Conservation (phyloP, 768 basidiomycete genomes). For the Suillus fuscotomentosus region DNA sequence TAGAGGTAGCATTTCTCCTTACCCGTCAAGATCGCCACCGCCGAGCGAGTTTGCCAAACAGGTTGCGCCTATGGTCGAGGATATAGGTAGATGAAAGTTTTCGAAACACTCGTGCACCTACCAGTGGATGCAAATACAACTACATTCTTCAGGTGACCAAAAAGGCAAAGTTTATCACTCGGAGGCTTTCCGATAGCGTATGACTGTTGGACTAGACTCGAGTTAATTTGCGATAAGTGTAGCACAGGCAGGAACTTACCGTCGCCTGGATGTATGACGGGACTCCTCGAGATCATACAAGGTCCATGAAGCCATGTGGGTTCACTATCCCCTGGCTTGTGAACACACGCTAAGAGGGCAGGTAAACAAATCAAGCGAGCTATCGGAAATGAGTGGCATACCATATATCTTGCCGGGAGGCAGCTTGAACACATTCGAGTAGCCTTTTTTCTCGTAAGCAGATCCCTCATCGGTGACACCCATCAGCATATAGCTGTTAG, state of each 20-base stretch:
- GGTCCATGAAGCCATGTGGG: slow-evolving; percentile 60
- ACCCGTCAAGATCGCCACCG: slow-evolving; percentile 85
- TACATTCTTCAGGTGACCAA: slow-evolving; percentile 62
- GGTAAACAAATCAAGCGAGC: background rate
- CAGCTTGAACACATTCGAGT: slow-evolving; percentile 53
- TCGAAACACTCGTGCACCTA: slow-evolving; percentile 21
- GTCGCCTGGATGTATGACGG: slow-evolving; percentile 76
- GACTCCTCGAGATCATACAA: slow-evolving; percentile 67
- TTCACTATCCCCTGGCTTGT: slow-evolving; percentile 44
- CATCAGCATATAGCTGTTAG: slow-evolving; percentile 65
- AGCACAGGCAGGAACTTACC: slow-evolving; percentile 36
- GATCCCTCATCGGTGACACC: slow-evolving; percentile 85
- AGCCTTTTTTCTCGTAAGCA: slow-evolving; percentile 50
- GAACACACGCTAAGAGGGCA: slow-evolving; percentile 51
- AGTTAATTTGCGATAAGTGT: slow-evolving; percentile 5
- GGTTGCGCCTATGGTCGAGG: slow-evolving; percentile 42
- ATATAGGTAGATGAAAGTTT: background rate
- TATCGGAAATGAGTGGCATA: slow-evolving; percentile 25
- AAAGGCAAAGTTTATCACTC: slow-evolving; percentile 50
- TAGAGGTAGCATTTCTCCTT: slow-evolving; percentile 13
- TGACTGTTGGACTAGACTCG: slow-evolving; percentile 59
- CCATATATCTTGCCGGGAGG: slow-evolving; percentile 65
- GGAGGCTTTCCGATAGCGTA: slow-evolving; percentile 72
- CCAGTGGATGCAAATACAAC: slow-evolving; percentile 70
- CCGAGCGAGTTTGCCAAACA: slow-evolving; percentile 69